Percentiles rank a stretch among this genome's conserved stretches.
phyloP scores from a whole-genome alignment of 352 stramenopile genomes.

The Pythium utonaiense region DNA sequence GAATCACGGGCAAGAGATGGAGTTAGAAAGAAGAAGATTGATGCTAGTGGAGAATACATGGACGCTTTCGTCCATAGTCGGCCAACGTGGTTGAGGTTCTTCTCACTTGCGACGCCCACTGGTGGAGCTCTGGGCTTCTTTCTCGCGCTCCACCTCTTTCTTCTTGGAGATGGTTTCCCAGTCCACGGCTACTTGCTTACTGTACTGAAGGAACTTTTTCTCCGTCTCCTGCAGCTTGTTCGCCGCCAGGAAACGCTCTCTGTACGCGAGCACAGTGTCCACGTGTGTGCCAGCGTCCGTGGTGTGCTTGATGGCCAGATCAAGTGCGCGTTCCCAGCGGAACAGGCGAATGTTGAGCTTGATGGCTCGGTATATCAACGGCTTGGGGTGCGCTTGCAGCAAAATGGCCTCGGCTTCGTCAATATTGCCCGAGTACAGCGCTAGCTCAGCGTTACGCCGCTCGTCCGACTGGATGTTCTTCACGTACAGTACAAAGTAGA shows the following conservation, averaged over 20 bases:
- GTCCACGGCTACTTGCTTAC: slow-evolving; percentile 82
- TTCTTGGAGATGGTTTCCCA: slow-evolving; percentile 89
- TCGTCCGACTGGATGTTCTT: slow-evolving; percentile 83
- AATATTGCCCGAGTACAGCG: slow-evolving; percentile 78
- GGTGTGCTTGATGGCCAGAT: slow-evolving; percentile 89
- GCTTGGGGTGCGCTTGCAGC: slow-evolving; percentile 83
- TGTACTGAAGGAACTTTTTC: slow-evolving; percentile 86
- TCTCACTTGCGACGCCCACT: slow-evolving; percentile 54
- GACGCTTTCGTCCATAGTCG: not conserved
- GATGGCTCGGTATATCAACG: slow-evolving; percentile 91
- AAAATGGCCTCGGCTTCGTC: slow-evolving; percentile 92
- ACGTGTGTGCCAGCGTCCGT: slow-evolving; percentile 81
- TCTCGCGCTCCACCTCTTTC: slow-evolving; percentile 85
- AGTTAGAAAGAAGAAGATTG: slow-evolving; percentile 4
- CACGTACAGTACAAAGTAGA: slow-evolving; percentile 90
- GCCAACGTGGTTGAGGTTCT: not conserved
- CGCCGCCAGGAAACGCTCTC: slow-evolving; percentile 80
- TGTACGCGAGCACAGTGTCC: slow-evolving; percentile 89
- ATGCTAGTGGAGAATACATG: not conserved
- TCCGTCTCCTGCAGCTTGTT: slow-evolving; percentile 88
- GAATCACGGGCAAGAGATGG: not conserved
- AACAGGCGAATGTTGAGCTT: slow-evolving; percentile 92
- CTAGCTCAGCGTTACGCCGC: slow-evolving; percentile 85
- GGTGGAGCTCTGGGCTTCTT: slow-evolving; percentile 47
- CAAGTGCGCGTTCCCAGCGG: slow-evolving; percentile 85